These are phyloP conservation scores for Erythrobasidium hasegawianum DNA, from an alignment of 1,284 basidiomycete genomes.

Conservation along the genomic window DNA sequence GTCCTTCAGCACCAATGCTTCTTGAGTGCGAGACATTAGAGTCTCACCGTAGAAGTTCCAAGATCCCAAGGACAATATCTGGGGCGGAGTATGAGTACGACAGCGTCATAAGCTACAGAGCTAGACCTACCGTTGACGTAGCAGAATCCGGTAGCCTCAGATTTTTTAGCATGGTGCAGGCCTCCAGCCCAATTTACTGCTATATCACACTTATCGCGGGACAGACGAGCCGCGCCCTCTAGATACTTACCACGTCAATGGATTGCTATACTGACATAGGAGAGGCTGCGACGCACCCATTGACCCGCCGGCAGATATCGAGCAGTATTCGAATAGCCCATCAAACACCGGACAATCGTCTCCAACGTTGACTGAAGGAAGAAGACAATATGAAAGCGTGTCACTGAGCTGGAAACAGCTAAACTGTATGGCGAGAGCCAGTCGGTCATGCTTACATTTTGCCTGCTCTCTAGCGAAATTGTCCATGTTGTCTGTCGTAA, in stretches of 20 bases:
- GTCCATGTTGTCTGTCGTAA: slow-evolving; percentile 79
- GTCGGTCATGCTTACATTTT: slow-evolving; percentile 65
- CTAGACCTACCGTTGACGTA: slow-evolving; percentile 82
- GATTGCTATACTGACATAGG: too few species aligned
- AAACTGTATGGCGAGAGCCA: neutral
- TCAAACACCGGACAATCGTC: slow-evolving; percentile 99
- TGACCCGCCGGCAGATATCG: slow-evolving; percentile 94
- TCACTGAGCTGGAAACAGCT: neutral
- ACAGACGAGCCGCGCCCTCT: slow-evolving; percentile 95
- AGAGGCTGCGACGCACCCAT: slow-evolving; percentile 74
- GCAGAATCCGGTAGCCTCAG: slow-evolving; percentile 96
- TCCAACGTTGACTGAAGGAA: slow-evolving; percentile 79
- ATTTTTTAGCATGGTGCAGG: slow-evolving; percentile 96
- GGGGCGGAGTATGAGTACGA: neutral
- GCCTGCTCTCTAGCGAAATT: slow-evolving; percentile 90
- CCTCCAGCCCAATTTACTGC: slow-evolving; percentile 99
- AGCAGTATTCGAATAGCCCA: slow-evolving; percentile 95
- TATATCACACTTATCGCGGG: slow-evolving; percentile 96
- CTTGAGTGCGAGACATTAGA: neutral
- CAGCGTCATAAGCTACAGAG: neutral
- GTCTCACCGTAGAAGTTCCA: slow-evolving; percentile 77
- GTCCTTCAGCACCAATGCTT: too few species aligned
- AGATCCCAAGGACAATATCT: slow-evolving; percentile 96
- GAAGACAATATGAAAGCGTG: neutral
- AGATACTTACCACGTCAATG: slow-evolving; percentile 7